Conservation (phyloP, 2,329 filamentous ascomycete genomes). For the Thelonectria discophora region DNA sequence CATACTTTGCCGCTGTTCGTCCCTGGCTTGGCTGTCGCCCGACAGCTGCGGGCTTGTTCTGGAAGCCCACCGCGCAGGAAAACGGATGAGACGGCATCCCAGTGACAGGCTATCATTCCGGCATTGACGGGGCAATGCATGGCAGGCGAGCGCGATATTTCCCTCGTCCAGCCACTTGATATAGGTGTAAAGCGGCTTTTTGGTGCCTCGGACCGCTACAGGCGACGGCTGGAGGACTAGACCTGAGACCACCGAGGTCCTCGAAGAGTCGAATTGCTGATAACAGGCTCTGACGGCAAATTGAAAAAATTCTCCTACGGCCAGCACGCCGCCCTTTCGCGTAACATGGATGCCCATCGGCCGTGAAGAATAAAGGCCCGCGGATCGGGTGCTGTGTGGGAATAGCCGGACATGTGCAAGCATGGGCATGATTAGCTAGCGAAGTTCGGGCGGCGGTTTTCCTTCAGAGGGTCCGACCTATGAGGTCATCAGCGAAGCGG, state of each 20-base stretch:
- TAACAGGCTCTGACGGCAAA: slow-evolving; percentile 11
- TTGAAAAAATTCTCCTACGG: slow-evolving; percentile 1
- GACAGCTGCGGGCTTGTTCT: slow-evolving; percentile 25
- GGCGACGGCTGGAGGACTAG: slow-evolving; percentile 8
- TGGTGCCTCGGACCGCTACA: background rate
- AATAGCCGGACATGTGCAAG: slow-evolving; percentile 24
- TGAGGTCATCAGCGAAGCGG: slow-evolving; percentile 40
- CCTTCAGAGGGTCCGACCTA: slow-evolving; percentile 17
- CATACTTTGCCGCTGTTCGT: slow-evolving; percentile 31
- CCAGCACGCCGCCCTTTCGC: background rate
- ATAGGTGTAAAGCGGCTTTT: background rate
- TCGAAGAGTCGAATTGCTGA: slow-evolving; percentile 9
- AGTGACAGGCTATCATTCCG: slow-evolving; percentile 15
- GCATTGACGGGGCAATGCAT: slow-evolving; percentile 18
- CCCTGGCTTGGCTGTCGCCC: slow-evolving; percentile 30
- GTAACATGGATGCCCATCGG: background rate
- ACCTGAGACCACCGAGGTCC: background rate
- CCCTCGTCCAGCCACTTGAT: slow-evolving; percentile 16
- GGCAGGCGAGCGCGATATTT: slow-evolving; percentile 15
- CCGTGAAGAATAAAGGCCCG: slow-evolving; percentile 18
- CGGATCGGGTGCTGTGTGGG: slow-evolving; percentile 25
- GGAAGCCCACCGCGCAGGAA: slow-evolving; percentile 21
- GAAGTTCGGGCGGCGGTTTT: slow-evolving; percentile 10
- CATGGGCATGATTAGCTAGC: slow-evolving; percentile 7
- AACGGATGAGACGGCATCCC: slow-evolving; percentile 27